These are phyloP conservation scores for Scheffersomyces amazonensis DNA, from an alignment of 805 yeast species.

Conservation along the genomic window DNA sequence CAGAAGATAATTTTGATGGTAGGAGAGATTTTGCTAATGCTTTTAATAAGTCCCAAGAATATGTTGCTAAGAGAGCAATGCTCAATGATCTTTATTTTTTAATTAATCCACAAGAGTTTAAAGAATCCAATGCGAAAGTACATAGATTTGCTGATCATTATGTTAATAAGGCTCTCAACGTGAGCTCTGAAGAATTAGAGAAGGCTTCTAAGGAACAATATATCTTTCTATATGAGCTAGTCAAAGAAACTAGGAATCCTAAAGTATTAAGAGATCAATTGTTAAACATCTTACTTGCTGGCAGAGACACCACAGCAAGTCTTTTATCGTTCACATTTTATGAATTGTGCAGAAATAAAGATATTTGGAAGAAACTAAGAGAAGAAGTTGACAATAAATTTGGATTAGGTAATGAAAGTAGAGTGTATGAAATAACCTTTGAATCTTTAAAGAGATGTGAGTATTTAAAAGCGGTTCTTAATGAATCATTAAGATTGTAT, in stretches of 20 bases:
- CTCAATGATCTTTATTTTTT: conserved; percentile 27
- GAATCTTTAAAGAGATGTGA: conserved; percentile 32
- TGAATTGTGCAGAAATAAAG: conserved; percentile 31
- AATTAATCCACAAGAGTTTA: conserved; percentile 29
- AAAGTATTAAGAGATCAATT: conserved; percentile 34
- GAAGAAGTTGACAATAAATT: conserved; percentile 22
- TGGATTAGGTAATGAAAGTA: conserved; percentile 19
- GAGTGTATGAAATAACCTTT: conserved; percentile 22
- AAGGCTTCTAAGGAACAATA: conserved; percentile 25
- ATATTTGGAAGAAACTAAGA: conserved; percentile 24
- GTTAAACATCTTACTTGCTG: conserved; percentile 37
- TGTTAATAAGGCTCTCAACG: conserved; percentile 27
- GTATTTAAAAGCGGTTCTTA: conserved; percentile 26
- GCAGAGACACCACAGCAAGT: conserved; percentile 36
- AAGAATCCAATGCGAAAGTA: conserved; percentile 27
- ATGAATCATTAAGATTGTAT: conserved; percentile 31
- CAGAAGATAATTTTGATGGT: conserved; percentile 19
- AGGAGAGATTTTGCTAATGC: conserved; percentile 18
- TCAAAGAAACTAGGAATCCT: conserved; percentile 34
- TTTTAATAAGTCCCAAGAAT: conserved; percentile 34
- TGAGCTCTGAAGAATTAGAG: conserved; percentile 27
- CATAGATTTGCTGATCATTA: conserved; percentile 28
- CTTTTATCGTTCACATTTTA: conserved; percentile 25
- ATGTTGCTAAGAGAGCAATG: conserved; percentile 28
- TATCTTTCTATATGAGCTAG: conserved; percentile 36